Evolutionary conservation across 495 filamentous ascomycete species (phyloP), one percentile per base, ranked within the genome.

Genomic region (Hypoxylon fuscum): DNA sequence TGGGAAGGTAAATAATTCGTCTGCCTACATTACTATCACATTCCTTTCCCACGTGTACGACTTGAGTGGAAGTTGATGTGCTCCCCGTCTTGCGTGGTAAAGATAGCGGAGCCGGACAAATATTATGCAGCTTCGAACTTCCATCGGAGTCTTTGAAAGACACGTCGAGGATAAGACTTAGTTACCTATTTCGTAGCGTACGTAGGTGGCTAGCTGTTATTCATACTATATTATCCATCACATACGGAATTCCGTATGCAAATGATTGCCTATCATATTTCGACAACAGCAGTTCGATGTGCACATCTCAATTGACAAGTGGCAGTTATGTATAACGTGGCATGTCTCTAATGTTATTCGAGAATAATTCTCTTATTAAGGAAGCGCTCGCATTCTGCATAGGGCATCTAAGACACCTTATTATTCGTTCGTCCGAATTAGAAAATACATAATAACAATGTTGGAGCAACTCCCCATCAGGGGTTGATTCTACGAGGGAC

Each of bases 271-370:
- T 55, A 61, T 66, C 56, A 61, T 47, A 44, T 17, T 23, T 32
- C 32, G 51, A 56, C 62, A 53, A 15, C 42, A 46, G 14, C 23
- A 50, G 34, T 20, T 38, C 41, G n/a, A 18, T 14, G 29, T 53
- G 56, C 46, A 41, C 27, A 60, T 66, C 46, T 59, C 10, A 44
- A 58, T 62, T 37, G 52, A 61, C 63, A 66, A 61, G 57, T 66
- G 57, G 57, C 63, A 52, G 40, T n/a, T n/a, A n/a, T n/a, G n/a
- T 48, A 58, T 49, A 66, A 66, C 63, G 57, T 62, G 63, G 52
- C 63, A 66, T 55, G 42, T 52, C 32, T 34, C 47, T 12, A 29
- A 47, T 53, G 10, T 48, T 60, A 66, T 57, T 62, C 47, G 43
- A 47, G 52, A 62, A 61, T 49, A 58, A 45, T 12, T 53, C 48